These are phyloP conservation scores for Pisolithus albus DNA, from an alignment of 768 basidiomycete genomes.

Conservation along the genomic window DNA sequence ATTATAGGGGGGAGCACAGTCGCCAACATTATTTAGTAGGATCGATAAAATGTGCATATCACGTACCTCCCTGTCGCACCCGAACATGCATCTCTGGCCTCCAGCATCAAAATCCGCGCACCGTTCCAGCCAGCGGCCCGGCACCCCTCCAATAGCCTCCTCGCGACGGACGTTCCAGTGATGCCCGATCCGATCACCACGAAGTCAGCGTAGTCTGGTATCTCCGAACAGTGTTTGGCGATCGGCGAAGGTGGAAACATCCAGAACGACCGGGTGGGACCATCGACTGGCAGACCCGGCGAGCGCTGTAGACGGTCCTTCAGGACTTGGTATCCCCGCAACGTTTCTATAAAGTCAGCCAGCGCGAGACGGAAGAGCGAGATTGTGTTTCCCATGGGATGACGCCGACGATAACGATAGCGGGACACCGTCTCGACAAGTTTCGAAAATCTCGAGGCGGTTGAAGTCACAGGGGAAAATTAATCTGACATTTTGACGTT, in stretches of 20 bases:
- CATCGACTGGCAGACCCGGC: slow-evolving; percentile 54
- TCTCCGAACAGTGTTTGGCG: slow-evolving; percentile 28
- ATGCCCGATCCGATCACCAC: slow-evolving; percentile 77
- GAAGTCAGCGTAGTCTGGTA: slow-evolving; percentile 47
- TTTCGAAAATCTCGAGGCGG: no score
- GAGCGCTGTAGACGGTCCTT: slow-evolving; percentile 28
- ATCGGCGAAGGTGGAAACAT: slow-evolving; percentile 46
- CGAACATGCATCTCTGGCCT: slow-evolving; percentile 71
- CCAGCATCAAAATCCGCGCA: slow-evolving; percentile 61
- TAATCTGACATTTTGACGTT: no score
- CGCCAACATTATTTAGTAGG: not conserved
- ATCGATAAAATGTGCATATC: not conserved
- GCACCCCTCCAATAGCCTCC: slow-evolving; percentile 40
- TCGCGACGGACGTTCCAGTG: slow-evolving; percentile 57
- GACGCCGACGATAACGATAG: not conserved
- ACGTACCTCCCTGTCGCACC: slow-evolving; percentile 66
- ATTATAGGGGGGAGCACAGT: not conserved
- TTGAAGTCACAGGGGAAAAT: no score
- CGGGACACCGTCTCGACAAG: not conserved
- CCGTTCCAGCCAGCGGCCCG: slow-evolving; percentile 13
- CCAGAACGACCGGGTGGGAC: slow-evolving; percentile 61
- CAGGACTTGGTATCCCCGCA: slow-evolving; percentile 21
- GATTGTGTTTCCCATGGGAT: slow-evolving; percentile 23
- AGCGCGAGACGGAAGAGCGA: slow-evolving; percentile 16
- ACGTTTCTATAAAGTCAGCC: slow-evolving; percentile 13